Evolutionary conservation across 2,329 filamentous ascomycete genomes (phyloP).

Genomic region (Phialemoniopsis sp.): DNA sequence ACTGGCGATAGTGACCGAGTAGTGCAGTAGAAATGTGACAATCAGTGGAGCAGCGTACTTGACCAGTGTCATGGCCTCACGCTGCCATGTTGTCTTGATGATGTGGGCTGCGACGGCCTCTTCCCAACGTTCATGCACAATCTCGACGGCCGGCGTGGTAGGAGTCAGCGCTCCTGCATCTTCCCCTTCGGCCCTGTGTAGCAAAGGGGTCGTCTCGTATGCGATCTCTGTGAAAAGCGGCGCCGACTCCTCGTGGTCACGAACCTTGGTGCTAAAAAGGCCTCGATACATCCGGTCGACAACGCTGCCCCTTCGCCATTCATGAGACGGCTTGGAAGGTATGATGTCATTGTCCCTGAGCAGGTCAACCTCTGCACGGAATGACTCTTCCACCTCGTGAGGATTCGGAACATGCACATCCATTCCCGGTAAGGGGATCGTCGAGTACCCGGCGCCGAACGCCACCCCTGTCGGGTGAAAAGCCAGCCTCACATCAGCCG

Average conservation of each 20-base stretch:
- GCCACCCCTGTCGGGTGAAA: constrained; percentile 17
- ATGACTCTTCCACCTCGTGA: constrained; percentile 14
- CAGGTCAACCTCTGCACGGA: constrained; percentile 9
- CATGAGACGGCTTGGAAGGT: constrained; percentile 1
- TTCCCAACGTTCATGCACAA: constrained; percentile 2
- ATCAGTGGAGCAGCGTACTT: constrained; percentile 52
- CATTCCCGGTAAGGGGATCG: constrained; percentile 12
- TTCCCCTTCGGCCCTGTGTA: too few species aligned
- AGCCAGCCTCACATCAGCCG: constrained; percentile 10
- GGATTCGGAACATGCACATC: constrained; percentile 15
- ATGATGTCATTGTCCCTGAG: constrained; percentile 7
- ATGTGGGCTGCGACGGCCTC: constrained; percentile 60
- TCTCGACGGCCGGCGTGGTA: constrained; percentile 1
- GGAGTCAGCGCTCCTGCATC: background rate
- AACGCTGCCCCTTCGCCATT: background rate
- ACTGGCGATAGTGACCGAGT: constrained; percentile 57
- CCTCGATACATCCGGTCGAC: constrained; percentile 4
- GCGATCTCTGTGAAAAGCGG: background rate
- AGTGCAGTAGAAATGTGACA: constrained; percentile 57
- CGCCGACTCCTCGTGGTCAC: constrained; percentile 2
- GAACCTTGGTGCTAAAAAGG: constrained; percentile 7
- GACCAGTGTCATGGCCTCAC: constrained; percentile 61
- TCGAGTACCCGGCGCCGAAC: constrained; percentile 13
- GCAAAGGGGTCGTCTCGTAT: too few species aligned
- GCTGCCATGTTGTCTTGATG: constrained; percentile 67